A percentile compares a stretch with the other conserved stretches of the same genome.
These are phyloP conservation scores for Peronosclerospora sorghi DNA, from an alignment of 352 stramenopile genomes.

Conservation along the genomic window DNA sequence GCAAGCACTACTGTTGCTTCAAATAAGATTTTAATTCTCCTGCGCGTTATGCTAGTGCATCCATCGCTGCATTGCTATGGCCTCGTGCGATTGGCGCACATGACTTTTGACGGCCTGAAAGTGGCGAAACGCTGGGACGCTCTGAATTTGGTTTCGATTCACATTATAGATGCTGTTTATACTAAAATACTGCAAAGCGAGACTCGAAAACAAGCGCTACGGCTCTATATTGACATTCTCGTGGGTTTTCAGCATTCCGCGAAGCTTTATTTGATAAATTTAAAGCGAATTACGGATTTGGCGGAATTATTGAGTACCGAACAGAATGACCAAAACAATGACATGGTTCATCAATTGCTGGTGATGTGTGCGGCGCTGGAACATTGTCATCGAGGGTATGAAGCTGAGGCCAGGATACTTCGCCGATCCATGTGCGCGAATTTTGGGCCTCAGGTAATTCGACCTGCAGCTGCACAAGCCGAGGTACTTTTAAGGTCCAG, in stretches of 20 bases:
- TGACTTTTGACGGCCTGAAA: conserved; percentile 58
- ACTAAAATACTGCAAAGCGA: conserved; percentile 18
- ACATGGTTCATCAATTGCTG: conserved; percentile 22
- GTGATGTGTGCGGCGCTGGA: conserved; percentile 36
- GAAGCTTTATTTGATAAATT: conserved; percentile 36
- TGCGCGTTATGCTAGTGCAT: conserved; percentile 29
- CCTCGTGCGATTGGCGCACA: conserved; percentile 41
- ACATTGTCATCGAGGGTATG: conserved; percentile 60
- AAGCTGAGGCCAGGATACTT: conserved; percentile 38
- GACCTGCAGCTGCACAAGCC: conserved; percentile 30
- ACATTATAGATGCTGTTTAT: conserved; percentile 33
- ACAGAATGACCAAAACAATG: conserved; percentile 15
- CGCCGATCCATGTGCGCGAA: conserved; percentile 22
- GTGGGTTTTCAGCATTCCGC: conserved; percentile 70
- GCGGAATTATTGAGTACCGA: conserved; percentile 28
- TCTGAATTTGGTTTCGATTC: conserved; percentile 25
- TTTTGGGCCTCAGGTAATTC: conserved; percentile 23
- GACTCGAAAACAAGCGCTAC: conserved; percentile 19
- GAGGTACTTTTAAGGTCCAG: conserved; percentile 35
- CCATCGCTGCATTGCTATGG: conserved; percentile 24
- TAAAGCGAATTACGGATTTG: conserved; percentile 31
- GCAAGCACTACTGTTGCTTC: conserved; percentile 34
- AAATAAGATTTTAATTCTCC: conserved; percentile 21
- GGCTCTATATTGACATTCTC: conserved; percentile 54
- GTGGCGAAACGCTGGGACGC: conserved; percentile 65